Evolutionary conservation across 768 basidiomycete genomes (phyloP).

Genomic region (Lactifluus subvellereus): DNA sequence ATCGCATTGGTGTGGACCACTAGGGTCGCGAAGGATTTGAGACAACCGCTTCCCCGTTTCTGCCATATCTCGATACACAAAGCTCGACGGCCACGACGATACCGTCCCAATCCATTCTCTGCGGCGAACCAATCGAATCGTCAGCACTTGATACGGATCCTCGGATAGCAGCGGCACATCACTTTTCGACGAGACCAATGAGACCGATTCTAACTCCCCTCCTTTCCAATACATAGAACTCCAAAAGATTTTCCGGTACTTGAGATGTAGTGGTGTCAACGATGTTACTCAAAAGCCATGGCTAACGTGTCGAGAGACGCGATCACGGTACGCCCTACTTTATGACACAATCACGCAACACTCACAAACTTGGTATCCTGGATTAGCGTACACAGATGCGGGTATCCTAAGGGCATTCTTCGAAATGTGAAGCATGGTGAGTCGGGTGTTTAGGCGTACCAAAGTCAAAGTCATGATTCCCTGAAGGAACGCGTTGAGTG

Average conservation of each 20-base stretch:
- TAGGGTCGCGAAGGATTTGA: slow-evolving; percentile 60
- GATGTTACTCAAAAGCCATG: slow-evolving; percentile 89
- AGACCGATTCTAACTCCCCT: slow-evolving; percentile 68
- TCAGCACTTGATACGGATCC: neutral
- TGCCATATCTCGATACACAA: slow-evolving; percentile 70
- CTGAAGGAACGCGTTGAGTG: slow-evolving; percentile 33
- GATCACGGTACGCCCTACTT: neutral
- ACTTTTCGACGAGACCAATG: slow-evolving; percentile 88
- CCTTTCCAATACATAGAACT: slow-evolving; percentile 63
- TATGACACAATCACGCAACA: slow-evolving; percentile 12
- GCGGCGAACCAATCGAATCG: neutral
- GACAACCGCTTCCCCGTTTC: slow-evolving; percentile 71
- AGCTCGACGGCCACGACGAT: slow-evolving; percentile 77
- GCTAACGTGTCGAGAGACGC: slow-evolving; percentile 37
- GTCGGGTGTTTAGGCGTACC: slow-evolving; percentile 37
- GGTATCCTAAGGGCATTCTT: slow-evolving; percentile 43
- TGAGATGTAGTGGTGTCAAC: slow-evolving; percentile 57
- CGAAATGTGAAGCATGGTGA: neutral
- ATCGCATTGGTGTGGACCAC: slow-evolving; percentile 66
- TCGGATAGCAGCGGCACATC: slow-evolving; percentile 17
- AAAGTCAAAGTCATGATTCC: slow-evolving; percentile 93
- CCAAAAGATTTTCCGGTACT: slow-evolving; percentile 55
- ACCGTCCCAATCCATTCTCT: slow-evolving; percentile 91
- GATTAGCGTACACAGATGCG: slow-evolving; percentile 61
- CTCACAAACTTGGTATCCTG: slow-evolving; percentile 69